phyloP scores from a whole-genome alignment of 805 yeast genomes.

The Nakazawaea laoshanensis region DNA sequence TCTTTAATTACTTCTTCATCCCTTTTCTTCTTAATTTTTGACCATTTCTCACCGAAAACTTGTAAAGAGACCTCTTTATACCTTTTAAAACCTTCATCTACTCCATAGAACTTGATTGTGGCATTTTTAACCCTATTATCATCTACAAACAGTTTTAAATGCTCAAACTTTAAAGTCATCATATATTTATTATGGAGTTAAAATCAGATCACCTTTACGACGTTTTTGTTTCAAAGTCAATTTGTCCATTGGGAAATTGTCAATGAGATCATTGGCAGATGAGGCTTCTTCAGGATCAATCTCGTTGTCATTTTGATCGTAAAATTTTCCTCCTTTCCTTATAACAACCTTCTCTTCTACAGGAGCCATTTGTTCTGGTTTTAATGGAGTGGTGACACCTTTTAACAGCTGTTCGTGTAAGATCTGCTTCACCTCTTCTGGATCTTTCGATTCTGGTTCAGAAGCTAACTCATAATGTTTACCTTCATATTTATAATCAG shows the following conservation, averaged over 20 bases:
- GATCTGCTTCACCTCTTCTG: background rate
- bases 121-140: no score
- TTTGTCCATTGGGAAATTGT: slow-evolving; percentile 9
- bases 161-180: no score
- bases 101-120: no score
- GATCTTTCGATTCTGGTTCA: slow-evolving; percentile 4
- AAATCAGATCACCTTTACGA: slow-evolving; percentile 5
- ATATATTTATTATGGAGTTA: background rate
- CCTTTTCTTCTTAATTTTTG: no score
- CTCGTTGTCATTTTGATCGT: slow-evolving; percentile 12
- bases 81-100: no score
- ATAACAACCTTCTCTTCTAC: slow-evolving; percentile 2
- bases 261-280: background rate
- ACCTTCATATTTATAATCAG: no score
- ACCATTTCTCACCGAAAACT: no score
- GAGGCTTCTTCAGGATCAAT: slow-evolving; percentile 18
- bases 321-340: slow-evolving; percentile 9
- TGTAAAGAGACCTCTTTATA: no score
- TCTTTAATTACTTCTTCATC: no score
- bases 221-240: slow-evolving; percentile 5
- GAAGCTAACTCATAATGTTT: slow-evolving; percentile 1
- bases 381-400: background rate
- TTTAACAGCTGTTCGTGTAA: background rate
- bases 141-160: no score
- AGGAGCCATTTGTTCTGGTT: background rate